These are phyloP conservation scores for Fusarium sp. DNA, from an alignment of 2,329 filamentous ascomycete species.

Conservation along the genomic window DNA sequence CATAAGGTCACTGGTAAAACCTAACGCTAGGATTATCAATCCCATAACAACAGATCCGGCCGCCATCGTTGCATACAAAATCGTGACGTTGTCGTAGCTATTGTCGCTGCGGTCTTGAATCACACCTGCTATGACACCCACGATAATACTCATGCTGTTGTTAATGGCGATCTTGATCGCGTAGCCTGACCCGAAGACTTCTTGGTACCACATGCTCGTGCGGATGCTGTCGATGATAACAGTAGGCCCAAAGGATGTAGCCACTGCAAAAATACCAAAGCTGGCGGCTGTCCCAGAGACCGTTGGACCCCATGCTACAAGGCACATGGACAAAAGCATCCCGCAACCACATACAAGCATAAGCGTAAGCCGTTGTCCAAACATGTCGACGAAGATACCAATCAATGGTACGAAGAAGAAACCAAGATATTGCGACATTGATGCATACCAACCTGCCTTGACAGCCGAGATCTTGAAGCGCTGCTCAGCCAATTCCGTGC, in stretches of 20 bases:
- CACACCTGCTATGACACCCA: constrained; percentile 67
- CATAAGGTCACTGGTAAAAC: constrained; percentile 57
- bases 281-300: constrained; percentile 66
- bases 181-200: constrained; percentile 71
- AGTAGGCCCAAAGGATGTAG: constrained; percentile 66
- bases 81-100: constrained; percentile 66
- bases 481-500: constrained; percentile 71
- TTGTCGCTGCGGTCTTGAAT: constrained; percentile 70
- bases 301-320: constrained; percentile 64
- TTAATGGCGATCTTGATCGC: constrained; percentile 72
- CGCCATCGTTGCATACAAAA: constrained; percentile 68
- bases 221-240: constrained; percentile 71
- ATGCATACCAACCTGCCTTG: constrained; percentile 70
- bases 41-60: constrained; percentile 62
- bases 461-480: constrained; percentile 67
- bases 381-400: constrained; percentile 67
- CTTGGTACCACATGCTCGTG: constrained; percentile 69
- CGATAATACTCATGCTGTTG: constrained; percentile 72
- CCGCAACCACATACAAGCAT: constrained; percentile 63
- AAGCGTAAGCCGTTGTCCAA: constrained; percentile 67
- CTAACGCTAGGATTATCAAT: constrained; percentile 54
- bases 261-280: constrained; percentile 71
- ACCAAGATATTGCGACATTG: constrained; percentile 65
- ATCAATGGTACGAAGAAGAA: constrained; percentile 70
- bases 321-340: constrained; percentile 64